Percentiles rank a stretch among this genome's conserved stretches.
Conservation (phyloP, 2,329 filamentous ascomycete species). For the Hypoxylon sp. region DNA sequence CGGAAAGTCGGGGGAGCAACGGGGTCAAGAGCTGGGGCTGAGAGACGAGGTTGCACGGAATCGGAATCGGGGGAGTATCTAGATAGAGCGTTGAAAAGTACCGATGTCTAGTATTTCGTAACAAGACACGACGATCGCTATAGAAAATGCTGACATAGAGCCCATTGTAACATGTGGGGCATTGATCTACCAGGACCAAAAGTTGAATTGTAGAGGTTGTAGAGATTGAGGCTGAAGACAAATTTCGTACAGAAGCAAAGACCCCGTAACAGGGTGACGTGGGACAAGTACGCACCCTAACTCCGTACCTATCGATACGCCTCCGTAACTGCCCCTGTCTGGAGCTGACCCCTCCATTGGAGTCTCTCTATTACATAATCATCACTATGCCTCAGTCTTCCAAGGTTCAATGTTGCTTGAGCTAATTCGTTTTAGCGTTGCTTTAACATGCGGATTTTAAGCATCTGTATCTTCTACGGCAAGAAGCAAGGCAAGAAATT, state of each 20-base stretch:
- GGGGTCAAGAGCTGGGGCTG: not conserved
- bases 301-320: not conserved
- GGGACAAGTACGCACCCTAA: constrained; percentile 1
- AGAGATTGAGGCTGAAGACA: constrained; percentile 11
- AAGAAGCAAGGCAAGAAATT: not conserved
- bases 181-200: constrained; percentile 25
- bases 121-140: constrained; percentile 30
- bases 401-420: too few relatives aligned
- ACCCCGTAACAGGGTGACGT: constrained; percentile 30
- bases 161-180: constrained; percentile 41
- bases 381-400: not conserved
- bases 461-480: not conserved
- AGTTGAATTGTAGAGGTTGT: constrained; percentile 14
- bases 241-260: constrained; percentile 19
- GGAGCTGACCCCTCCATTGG: constrained; percentile 10
- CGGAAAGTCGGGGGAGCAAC: constrained; percentile 1
- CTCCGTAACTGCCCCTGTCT: not conserved
- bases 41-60: constrained; percentile 1
- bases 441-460: not conserved
- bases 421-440: not conserved
- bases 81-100: constrained; percentile 31
- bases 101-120: constrained; percentile 35
- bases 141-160: constrained; percentile 38
- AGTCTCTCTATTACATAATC: not conserved
- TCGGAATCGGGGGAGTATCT: constrained; percentile 15